Percentiles rank a stretch among this genome's conserved stretches.
Conservation (phyloP, 495 filamentous ascomycete species). For the Aspergillus olivimuriae region DNA sequence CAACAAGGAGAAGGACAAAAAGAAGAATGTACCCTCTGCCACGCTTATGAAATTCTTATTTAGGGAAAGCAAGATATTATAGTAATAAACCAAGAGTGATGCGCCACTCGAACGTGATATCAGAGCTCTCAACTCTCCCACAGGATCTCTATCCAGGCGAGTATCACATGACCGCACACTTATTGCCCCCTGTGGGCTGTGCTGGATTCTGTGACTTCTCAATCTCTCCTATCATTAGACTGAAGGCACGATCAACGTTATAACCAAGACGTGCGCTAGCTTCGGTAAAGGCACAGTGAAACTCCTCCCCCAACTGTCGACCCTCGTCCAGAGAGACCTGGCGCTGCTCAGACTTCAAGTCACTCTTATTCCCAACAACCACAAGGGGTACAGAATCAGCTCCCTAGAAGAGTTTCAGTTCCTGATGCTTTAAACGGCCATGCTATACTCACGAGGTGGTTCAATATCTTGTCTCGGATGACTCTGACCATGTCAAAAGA, state of each 20-base stretch:
- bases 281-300: slow-evolving; percentile 91
- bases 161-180: slow-evolving; percentile 79
- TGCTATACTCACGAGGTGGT: slow-evolving; percentile 68
- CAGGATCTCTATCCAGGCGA: too few relatives aligned
- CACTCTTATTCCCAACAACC: slow-evolving; percentile 94
- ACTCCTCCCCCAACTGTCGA: slow-evolving; percentile 69
- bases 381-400: slow-evolving; percentile 87
- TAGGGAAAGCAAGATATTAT: too few relatives aligned
- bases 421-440: too few relatives aligned
- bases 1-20: too few relatives aligned
- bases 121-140: too few relatives aligned
- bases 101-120: too few relatives aligned
- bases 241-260: slow-evolving; percentile 90
- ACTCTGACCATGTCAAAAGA: slow-evolving; percentile 96
- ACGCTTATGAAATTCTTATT: too few relatives aligned
- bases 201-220: slow-evolving; percentile 91
- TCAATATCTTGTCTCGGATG: slow-evolving; percentile 94
- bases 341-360: slow-evolving; percentile 86
- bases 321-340: slow-evolving; percentile 86
- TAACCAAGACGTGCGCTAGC: slow-evolving; percentile 88
- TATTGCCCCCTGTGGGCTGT: slow-evolving; percentile 69
- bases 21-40: too few relatives aligned
- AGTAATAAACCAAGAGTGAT: too few relatives aligned
- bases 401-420: too few relatives aligned
- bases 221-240: slow-evolving; percentile 88